Conservation (phyloP, 208 protist genomes). For the Leishmania tropica region DNA sequence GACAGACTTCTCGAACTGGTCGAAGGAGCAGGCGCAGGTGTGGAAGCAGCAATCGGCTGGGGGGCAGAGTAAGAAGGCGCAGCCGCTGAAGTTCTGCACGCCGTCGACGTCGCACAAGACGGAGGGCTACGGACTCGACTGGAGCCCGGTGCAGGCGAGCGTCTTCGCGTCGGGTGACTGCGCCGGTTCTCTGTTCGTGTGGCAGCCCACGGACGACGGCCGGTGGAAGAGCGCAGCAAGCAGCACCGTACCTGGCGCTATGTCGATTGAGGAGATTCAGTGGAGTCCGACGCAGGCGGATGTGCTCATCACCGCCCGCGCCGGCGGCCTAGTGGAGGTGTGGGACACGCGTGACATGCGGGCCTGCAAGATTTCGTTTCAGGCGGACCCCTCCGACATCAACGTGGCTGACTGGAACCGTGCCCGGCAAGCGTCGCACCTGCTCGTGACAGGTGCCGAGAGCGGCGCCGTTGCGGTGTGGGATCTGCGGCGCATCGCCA, state of each 20-base stretch:
- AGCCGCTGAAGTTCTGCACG: slow-evolving; percentile 77
- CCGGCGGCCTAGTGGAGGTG: slow-evolving; percentile 85
- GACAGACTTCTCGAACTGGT: slow-evolving; percentile 84
- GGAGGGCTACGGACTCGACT: slow-evolving; percentile 98
- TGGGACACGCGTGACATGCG: slow-evolving; percentile 94
- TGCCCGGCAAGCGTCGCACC: slow-evolving; percentile 85
- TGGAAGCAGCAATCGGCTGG: slow-evolving; percentile 41
- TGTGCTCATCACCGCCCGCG: slow-evolving; percentile 85
- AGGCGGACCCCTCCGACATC: slow-evolving; percentile 93
- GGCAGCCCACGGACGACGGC: slow-evolving; percentile 76
- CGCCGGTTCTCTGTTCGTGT: slow-evolving; percentile 90
- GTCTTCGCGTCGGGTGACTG: slow-evolving; percentile 94
- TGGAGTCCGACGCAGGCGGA: slow-evolving; percentile 95
- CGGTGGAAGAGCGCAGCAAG: slow-evolving; percentile 74
- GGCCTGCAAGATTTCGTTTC: slow-evolving; percentile 67
- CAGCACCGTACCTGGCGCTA: slow-evolving; percentile 42
- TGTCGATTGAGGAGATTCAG: slow-evolving; percentile 97
- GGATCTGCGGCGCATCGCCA: slow-evolving; percentile 94
- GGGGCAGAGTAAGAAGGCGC: slow-evolving; percentile 16
- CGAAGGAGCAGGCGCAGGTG: slow-evolving; percentile 65
- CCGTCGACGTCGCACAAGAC: slow-evolving; percentile 83
- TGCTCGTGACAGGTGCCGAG: slow-evolving; percentile 97
- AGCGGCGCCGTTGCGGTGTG: slow-evolving; percentile 97
- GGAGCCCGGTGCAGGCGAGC: slow-evolving; percentile 81
- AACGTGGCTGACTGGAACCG: slow-evolving; percentile 98